Evolutionary conservation across 2,329 filamentous ascomycete species (phyloP).

Genomic region (Penicillium oxalicum): DNA sequence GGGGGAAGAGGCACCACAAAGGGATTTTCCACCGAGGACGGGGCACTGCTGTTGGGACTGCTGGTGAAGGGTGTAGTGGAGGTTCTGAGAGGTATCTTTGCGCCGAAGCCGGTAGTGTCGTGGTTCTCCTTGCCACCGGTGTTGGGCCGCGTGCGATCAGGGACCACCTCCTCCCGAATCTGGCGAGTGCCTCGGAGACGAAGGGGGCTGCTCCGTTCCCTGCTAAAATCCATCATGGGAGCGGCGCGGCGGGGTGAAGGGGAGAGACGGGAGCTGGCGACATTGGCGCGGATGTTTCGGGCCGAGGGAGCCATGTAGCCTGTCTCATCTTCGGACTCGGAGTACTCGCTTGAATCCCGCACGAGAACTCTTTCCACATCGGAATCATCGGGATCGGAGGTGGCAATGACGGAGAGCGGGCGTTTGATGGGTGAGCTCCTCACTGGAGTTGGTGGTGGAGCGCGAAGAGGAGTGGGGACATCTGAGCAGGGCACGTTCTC

Average conservation of each 20-base stretch:
- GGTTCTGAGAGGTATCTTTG: slow-evolving; percentile 2
- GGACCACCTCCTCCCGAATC: slow-evolving; percentile 28
- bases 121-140: slow-evolving; percentile 17
- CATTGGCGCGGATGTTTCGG: slow-evolving; percentile 38
- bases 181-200: slow-evolving; percentile 24
- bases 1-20: too few relatives aligned
- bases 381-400: slow-evolving; percentile 26
- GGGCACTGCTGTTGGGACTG: too few relatives aligned
- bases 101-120: slow-evolving; percentile 8
- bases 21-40: too few relatives aligned
- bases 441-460: slow-evolving; percentile 32
- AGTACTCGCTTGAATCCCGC: slow-evolving; percentile 17
- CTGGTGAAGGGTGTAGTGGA: too few relatives aligned
- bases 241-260: slow-evolving; percentile 30
- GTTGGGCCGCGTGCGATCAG: slow-evolving; percentile 9
- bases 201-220: slow-evolving; percentile 19
- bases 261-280: slow-evolving; percentile 12
- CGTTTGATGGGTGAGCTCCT: slow-evolving; percentile 38
- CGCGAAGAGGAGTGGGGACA: slow-evolving; percentile 34
- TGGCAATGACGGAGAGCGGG: slow-evolving; percentile 39
- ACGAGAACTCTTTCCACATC: slow-evolving; percentile 27
- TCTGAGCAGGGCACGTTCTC: slow-evolving; percentile 44
- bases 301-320: slow-evolving; percentile 31
- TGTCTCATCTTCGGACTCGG: slow-evolving; percentile 18
- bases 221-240: slow-evolving; percentile 27